Evolutionary conservation across 2,329 filamentous ascomycete species (phyloP).

Genomic region (Lizonia empirigonia): DNA sequence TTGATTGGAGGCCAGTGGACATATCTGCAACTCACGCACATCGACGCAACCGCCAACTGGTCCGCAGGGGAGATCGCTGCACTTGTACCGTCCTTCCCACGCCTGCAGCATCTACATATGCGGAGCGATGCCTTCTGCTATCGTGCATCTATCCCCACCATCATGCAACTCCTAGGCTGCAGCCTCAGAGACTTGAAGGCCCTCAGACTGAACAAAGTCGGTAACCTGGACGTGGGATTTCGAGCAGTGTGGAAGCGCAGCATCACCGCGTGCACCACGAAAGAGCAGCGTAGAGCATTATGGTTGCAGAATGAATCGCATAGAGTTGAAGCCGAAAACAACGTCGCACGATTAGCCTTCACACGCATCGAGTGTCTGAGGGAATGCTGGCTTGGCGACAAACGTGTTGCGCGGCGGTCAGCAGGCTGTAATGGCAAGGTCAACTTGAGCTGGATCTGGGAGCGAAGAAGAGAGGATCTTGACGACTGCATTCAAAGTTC

Average conservation of each 20-base stretch:
- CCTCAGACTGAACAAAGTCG: constrained; percentile 19
- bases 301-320: constrained; percentile 21
- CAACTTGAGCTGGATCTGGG: constrained; percentile 21
- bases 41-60: constrained; percentile 24
- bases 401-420: constrained; percentile 21
- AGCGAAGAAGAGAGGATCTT: constrained; percentile 15
- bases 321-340: constrained; percentile 24
- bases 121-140: constrained; percentile 25
- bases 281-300: constrained; percentile 14
- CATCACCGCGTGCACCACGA: constrained; percentile 16
- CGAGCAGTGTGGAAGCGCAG: constrained; percentile 23
- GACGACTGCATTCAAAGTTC: constrained; percentile 5
- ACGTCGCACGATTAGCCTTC: constrained; percentile 21
- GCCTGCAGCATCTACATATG: constrained; percentile 16
- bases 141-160: constrained; percentile 14
- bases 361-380: constrained; percentile 6
- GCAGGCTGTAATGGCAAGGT: background rate
- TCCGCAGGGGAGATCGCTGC: constrained; percentile 14
- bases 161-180: constrained; percentile 11
- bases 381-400: constrained; percentile 25
- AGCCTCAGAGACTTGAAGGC: constrained; percentile 11
- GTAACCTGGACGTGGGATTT: constrained; percentile 23
- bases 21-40: constrained; percentile 6
- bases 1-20: background rate
- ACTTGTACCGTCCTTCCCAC: constrained; percentile 15